Evolutionary conservation across 2,329 filamentous ascomycete species (phyloP).

Genomic region (Monosporascus sp.): DNA sequence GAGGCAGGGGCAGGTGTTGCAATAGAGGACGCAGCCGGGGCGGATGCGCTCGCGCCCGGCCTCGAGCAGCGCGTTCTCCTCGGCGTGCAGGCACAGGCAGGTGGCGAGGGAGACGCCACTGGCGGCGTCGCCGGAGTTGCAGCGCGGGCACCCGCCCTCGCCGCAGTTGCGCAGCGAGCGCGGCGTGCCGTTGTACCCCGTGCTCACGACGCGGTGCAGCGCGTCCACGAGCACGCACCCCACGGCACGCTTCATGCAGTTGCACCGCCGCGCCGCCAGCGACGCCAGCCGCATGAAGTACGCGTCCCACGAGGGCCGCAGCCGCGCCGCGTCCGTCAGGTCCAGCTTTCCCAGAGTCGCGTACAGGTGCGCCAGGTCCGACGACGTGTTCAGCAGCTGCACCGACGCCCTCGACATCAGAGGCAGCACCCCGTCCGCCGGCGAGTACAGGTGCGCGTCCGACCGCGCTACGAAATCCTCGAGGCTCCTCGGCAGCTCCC

Average conservation of each 20-base stretch:
- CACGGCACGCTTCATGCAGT: conserved; percentile 97
- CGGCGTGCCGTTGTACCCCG: conserved; percentile 97
- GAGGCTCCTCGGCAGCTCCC: conserved; percentile 31
- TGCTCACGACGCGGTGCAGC: conserved; percentile 82
- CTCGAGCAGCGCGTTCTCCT: conserved; percentile 94
- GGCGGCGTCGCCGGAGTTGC: conserved; percentile 66
- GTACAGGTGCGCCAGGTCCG: conserved; percentile 65
- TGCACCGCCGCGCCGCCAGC: conserved; percentile 81
- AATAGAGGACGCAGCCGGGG: conserved; percentile 79
- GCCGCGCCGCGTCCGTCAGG: conserved; percentile 69
- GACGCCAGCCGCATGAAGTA: conserved; percentile 98
- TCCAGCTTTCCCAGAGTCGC: conserved; percentile 67
- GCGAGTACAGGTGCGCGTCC: conserved; percentile 72
- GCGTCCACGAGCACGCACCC: conserved; percentile 84
- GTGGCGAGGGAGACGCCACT: conserved; percentile 73
- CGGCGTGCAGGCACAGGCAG: conserved; percentile 94
- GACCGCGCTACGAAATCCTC: conserved; percentile 52
- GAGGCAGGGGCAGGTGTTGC: conserved; percentile 92
- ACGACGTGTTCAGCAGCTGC: conserved; percentile 79
- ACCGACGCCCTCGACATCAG: conserved; percentile 78
- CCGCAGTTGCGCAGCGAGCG: conserved; percentile 83
- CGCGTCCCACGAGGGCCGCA: conserved; percentile 89
- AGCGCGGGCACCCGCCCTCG: conserved; percentile 83
- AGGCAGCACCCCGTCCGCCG: conserved; percentile 59
- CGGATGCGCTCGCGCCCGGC: conserved; percentile 86